Evolutionary conservation across 169 alveolate genomes (phyloP).

Genomic region (Plasmodium vivax): DNA sequence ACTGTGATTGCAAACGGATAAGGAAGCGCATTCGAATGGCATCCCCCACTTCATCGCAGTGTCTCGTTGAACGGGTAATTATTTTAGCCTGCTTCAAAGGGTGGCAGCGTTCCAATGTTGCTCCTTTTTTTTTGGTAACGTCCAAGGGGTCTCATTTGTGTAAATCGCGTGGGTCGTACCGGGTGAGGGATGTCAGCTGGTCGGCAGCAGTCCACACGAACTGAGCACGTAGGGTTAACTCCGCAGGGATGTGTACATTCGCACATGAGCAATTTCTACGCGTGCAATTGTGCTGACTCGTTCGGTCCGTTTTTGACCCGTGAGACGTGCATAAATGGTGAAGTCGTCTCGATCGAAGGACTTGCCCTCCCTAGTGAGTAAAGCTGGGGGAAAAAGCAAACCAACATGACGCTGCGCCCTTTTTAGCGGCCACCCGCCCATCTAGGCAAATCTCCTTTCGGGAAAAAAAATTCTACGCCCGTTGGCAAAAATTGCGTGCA

Average conservation of each 20-base stretch:
- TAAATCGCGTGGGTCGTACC: neutral
- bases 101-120: neutral
- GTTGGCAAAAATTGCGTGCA: neutral
- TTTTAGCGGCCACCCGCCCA: neutral
- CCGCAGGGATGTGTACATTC: neutral
- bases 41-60: neutral
- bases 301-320: neutral
- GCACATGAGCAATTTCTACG: neutral
- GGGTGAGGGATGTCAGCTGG: neutral
- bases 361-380: neutral
- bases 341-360: neutral
- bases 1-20: neutral
- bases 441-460: neutral
- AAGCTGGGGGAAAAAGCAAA: neutral
- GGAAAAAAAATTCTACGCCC: neutral
- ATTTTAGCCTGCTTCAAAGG: neutral
- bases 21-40: neutral
- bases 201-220: neutral
- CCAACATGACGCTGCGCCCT: neutral
- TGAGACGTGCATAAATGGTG: neutral
- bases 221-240: neutral
- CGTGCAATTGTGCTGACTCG: neutral
- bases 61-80: neutral
- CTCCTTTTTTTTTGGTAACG: neutral
- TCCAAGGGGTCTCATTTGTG: neutral